Conservation (phyloP, 306 rosid species). For the Ziziphus jujuba region DNA sequence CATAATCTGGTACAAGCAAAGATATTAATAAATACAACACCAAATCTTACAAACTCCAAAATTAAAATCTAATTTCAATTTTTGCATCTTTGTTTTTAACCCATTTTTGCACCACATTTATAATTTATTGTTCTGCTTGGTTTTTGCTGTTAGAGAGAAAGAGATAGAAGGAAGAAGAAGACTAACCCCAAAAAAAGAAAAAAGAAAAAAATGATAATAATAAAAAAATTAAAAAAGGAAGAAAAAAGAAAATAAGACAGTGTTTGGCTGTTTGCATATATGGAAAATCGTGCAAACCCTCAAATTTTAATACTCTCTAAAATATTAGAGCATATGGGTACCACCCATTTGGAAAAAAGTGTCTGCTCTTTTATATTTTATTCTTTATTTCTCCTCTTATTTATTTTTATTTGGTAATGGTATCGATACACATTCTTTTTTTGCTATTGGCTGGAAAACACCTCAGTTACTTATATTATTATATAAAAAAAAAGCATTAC, state of each 20-base stretch:
- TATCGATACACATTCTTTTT: too few relatives aligned
- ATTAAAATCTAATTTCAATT: slow-evolving; percentile 23
- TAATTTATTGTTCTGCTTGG: slow-evolving; percentile 7
- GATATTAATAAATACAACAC: slow-evolving; percentile 7
- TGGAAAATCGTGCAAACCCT: slow-evolving; percentile 15
- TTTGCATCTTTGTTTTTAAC: slow-evolving; percentile 4
- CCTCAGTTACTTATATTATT: too few relatives aligned
- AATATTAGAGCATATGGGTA: slow-evolving; percentile 17
- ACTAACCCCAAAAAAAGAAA: background rate
- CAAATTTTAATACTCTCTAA: slow-evolving; percentile 15
- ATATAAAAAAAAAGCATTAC: too few relatives aligned
- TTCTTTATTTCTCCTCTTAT: background rate
- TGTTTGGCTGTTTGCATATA: background rate
- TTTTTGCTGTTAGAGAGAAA: slow-evolving; percentile 1
- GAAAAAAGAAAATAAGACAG: background rate
- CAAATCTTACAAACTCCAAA: slow-evolving; percentile 6
- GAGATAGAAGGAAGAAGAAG: background rate
- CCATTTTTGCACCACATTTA: slow-evolving; percentile 33
- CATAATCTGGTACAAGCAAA: slow-evolving; percentile 16
- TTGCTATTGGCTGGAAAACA: too few relatives aligned
- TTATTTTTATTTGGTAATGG: too few relatives aligned
- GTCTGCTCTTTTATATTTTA: background rate
- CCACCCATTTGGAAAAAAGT: slow-evolving; percentile 12
- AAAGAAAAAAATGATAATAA: background rate
- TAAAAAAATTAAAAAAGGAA: background rate